A percentile compares a stretch with the other conserved stretches of the same genome.
Conservation (phyloP, 371 early-diverging fungal genomes). For the Lichtheimia hyalospora region DNA sequence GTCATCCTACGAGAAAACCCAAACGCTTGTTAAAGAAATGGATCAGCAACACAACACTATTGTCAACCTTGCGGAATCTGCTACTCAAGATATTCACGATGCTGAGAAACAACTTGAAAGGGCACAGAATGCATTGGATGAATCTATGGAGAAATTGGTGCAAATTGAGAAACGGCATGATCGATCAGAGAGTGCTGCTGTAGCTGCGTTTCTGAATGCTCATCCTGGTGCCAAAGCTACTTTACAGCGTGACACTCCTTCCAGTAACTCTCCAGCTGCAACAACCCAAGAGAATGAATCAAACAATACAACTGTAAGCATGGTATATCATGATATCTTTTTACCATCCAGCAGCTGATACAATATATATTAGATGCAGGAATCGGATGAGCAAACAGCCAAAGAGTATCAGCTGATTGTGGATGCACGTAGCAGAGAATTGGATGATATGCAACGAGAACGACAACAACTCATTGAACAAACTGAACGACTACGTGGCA, state of each 20-base stretch:
- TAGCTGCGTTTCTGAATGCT: constrained; percentile 24
- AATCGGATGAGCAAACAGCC: constrained; percentile 23
- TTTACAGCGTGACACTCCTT: neutral
- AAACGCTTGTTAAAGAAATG: constrained; percentile 20
- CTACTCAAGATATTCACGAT: constrained; percentile 9
- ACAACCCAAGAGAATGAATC: constrained; percentile 4
- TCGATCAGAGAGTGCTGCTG: constrained; percentile 31
- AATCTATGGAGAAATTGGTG: constrained; percentile 17
- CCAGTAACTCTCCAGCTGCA: neutral
- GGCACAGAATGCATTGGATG: constrained; percentile 24
- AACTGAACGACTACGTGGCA: constrained; percentile 51
- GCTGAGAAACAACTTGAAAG: constrained; percentile 17
- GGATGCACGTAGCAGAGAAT: constrained; percentile 62
- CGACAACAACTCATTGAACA: constrained; percentile 58
- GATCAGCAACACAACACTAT: constrained; percentile 14
- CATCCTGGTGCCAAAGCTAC: constrained; percentile 15
- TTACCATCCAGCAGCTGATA: too few relatives aligned
- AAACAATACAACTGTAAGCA: neutral
- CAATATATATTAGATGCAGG: too few relatives aligned
- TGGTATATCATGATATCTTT: too few relatives aligned
- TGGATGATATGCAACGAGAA: constrained; percentile 72
- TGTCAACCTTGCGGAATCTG: constrained; percentile 13
- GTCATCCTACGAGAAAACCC: constrained; percentile 21
- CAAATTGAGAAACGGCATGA: constrained; percentile 34
- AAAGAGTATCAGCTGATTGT: constrained; percentile 47